These are phyloP conservation scores for Alloteropsis angusta DNA, from an alignment of 202 grass and related monocot species.

Conservation along the genomic window DNA sequence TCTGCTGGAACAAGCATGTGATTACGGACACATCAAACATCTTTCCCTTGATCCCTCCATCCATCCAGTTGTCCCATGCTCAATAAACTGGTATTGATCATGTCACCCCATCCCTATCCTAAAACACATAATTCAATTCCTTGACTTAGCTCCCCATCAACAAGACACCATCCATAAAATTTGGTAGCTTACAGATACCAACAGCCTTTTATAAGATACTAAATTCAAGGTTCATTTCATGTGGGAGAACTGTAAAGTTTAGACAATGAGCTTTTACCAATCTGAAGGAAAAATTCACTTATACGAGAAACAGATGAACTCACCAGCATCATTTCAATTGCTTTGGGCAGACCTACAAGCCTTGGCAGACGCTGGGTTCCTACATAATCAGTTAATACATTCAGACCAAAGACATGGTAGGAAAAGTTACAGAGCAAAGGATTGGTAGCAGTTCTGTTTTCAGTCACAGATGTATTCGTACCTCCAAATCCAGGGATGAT, in stretches of 20 bases:
- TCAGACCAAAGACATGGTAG: slow-evolving; percentile 14
- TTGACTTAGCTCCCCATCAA: not conserved
- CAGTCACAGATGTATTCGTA: slow-evolving; percentile 26
- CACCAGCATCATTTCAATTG: slow-evolving; percentile 96
- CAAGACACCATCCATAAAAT: not conserved
- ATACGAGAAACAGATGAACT: slow-evolving; percentile 21
- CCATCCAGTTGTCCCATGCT: not conserved
- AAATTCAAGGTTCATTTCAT: not conserved
- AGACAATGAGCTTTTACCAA: not conserved
- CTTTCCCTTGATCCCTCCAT: not conserved
- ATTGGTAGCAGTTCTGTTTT: not conserved
- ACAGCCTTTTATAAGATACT: not conserved
- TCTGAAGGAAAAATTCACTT: not conserved
- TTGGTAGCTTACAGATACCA: not conserved
- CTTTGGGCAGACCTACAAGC: slow-evolving; percentile 94
- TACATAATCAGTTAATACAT: slow-evolving; percentile 31
- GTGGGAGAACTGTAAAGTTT: not conserved
- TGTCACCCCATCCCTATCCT: not conserved
- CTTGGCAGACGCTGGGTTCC: slow-evolving; percentile 93
- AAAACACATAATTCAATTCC: not conserved
- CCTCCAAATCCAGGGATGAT: slow-evolving; percentile 98
- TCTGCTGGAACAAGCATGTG: not conserved
- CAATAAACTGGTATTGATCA: not conserved
- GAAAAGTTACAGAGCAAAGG: slow-evolving; percentile 9
- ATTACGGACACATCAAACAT: not conserved